Percentiles rank a stretch among this genome's conserved stretches.
These are phyloP conservation scores for Chalciporus chontae DNA, from an alignment of 768 basidiomycete species.

Conservation along the genomic window DNA sequence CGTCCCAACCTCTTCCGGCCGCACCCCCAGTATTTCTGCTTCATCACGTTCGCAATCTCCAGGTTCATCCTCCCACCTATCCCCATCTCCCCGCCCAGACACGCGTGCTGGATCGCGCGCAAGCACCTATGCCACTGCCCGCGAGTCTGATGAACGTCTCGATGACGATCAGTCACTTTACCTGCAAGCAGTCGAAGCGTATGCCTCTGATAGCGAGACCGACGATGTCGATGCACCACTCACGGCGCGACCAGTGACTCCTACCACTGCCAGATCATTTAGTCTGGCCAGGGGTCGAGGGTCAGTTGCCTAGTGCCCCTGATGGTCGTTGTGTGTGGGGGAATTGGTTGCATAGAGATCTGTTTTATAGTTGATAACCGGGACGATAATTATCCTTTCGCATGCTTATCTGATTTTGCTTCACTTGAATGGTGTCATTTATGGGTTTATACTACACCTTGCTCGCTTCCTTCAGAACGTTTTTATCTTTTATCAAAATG, in stretches of 20 bases:
- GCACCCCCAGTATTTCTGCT: background rate
- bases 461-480: too few relatives aligned
- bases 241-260: slow-evolving; percentile 16
- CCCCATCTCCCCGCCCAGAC: background rate
- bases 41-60: background rate
- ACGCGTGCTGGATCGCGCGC: slow-evolving; percentile 10
- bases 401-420: background rate
- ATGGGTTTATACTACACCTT: background rate
- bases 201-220: slow-evolving; percentile 2
- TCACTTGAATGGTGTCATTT: background rate
- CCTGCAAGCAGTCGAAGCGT: background rate
- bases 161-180: background rate
- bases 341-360: background rate
- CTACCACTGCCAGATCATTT: slow-evolving; percentile 19
- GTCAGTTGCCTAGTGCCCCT: background rate
- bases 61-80: background rate
- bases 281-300: background rate
- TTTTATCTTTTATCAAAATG: background rate
- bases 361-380: background rate
- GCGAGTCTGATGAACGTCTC: background rate
- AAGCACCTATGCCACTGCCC: slow-evolving; percentile 18
- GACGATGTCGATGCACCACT: slow-evolving; percentile 2
- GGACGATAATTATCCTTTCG: background rate
- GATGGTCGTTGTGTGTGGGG: background rate
- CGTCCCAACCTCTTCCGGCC: too few relatives aligned